These are phyloP conservation scores for Hansenula anomala DNA, from an alignment of 1,139 yeast species.

Conservation along the genomic window DNA sequence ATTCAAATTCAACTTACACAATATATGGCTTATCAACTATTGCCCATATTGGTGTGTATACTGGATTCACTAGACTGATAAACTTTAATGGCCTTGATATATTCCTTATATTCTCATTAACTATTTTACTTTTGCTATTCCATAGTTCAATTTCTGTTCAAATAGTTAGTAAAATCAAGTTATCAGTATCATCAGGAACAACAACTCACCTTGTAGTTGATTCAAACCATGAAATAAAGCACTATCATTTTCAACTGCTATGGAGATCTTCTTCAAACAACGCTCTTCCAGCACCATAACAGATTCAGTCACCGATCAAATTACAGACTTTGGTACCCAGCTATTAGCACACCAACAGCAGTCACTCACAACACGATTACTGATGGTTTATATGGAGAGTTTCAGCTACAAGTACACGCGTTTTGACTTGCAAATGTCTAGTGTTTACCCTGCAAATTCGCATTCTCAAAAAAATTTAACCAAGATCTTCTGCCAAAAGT, in stretches of 20 bases:
- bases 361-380: no score
- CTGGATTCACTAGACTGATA: slow-evolving; percentile 15
- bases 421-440: no score
- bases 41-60: slow-evolving; percentile 21
- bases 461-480: no score
- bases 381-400: no score
- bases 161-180: neutral
- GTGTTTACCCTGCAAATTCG: no score
- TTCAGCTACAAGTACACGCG: no score
- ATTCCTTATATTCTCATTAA: slow-evolving; percentile 12
- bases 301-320: no score
- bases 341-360: no score
- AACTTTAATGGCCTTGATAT: slow-evolving; percentile 6
- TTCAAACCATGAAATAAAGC: neutral
- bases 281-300: neutral
- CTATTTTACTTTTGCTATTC: slow-evolving; percentile 20
- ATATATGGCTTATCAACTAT: slow-evolving; percentile 21
- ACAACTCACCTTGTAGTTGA: slow-evolving; percentile 6
- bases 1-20: slow-evolving; percentile 13
- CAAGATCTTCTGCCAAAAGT: no score
- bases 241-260: neutral
- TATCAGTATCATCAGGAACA: no score
- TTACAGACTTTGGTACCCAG: no score
- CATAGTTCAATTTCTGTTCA: slow-evolving; percentile 19
- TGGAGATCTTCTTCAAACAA: neutral